These are phyloP conservation scores for Trebouxia gelatinosa DNA, from an alignment of 163 green algal species.

Conservation along the genomic window DNA sequence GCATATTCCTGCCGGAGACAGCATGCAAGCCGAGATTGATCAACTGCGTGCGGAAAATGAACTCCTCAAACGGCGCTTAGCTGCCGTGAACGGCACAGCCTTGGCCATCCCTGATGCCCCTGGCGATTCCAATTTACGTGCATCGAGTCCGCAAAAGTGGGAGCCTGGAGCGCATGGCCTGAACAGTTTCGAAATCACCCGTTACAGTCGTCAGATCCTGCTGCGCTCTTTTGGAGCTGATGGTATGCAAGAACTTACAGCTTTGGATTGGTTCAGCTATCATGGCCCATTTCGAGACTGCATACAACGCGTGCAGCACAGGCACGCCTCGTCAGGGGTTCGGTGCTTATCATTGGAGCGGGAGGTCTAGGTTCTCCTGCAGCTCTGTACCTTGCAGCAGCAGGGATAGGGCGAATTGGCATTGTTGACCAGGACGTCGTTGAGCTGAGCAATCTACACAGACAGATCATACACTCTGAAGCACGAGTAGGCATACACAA, in stretches of 20 bases:
- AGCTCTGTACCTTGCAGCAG: conserved; percentile 90
- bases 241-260: conserved; percentile 45
- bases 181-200: conserved; percentile 61
- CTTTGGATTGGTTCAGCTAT: no score
- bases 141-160: no score
- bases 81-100: no score
- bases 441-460: conserved; percentile 95
- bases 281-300: neutral
- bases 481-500: conserved; percentile 75
- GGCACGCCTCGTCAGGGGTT: conserved; percentile 58
- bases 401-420: conserved; percentile 80
- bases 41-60: no score
- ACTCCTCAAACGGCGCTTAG: no score
- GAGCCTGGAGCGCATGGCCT: conserved; percentile 41
- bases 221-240: conserved; percentile 82
- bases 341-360: conserved; percentile 90
- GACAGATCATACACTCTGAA: conserved; percentile 82
- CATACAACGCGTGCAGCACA: conserved; percentile 57
- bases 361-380: conserved; percentile 92
- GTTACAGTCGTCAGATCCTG: conserved; percentile 91
- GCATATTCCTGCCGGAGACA: no score
- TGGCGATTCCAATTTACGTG: no score
- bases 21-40: no score
- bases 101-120: no score
- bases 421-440: conserved; percentile 92